A percentile compares a stretch with the other conserved stretches of the same genome.
phyloP scores from a whole-genome alignment of 1,284 basidiomycete species.

The Psilocybe mexicana region DNA sequence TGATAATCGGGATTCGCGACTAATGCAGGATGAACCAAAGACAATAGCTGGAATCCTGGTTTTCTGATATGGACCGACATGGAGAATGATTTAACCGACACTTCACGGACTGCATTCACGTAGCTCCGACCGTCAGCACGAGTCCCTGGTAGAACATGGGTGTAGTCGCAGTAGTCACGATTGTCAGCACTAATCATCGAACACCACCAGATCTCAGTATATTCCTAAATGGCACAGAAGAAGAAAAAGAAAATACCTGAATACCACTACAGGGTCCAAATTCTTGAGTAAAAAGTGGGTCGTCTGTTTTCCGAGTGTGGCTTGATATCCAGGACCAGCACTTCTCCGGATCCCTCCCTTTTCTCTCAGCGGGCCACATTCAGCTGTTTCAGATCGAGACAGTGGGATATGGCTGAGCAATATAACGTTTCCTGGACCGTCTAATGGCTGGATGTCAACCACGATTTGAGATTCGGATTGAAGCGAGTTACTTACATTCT shows the following conservation, averaged over 20 bases:
- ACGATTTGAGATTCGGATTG: conserved; percentile 3
- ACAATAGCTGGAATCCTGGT: conserved; percentile 86
- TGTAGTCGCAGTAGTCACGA: conserved; percentile 84
- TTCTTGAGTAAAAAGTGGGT: conserved; percentile 68
- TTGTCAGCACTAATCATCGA: conserved; percentile 70
- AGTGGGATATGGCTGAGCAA: conserved; percentile 85
- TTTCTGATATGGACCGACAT: conserved; percentile 69
- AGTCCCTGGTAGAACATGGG: conserved; percentile 42
- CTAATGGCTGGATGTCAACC: conserved; percentile 16
- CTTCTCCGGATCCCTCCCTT: conserved; percentile 71
- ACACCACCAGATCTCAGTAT: background rate
- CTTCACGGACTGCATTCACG: conserved; percentile 49
- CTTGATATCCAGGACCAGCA: conserved; percentile 82
- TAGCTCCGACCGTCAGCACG: conserved; percentile 16
- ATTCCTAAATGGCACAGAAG: too few species aligned
- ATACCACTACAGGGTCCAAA: conserved; percentile 66
- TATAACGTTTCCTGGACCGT: conserved; percentile 43
- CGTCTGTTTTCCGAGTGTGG: conserved; percentile 72
- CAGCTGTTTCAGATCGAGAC: conserved; percentile 64
- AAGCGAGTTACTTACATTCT: conserved; percentile 38
- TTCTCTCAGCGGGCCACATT: conserved; percentile 79
- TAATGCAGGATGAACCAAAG: conserved; percentile 52
- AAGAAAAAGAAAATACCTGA: conserved; percentile 53
- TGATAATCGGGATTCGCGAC: conserved; percentile 31
- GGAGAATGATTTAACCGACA: conserved; percentile 83